phyloP scores from a whole-genome alignment of 2,329 filamentous ascomycete genomes.

The Ophiostoma sp. region DNA sequence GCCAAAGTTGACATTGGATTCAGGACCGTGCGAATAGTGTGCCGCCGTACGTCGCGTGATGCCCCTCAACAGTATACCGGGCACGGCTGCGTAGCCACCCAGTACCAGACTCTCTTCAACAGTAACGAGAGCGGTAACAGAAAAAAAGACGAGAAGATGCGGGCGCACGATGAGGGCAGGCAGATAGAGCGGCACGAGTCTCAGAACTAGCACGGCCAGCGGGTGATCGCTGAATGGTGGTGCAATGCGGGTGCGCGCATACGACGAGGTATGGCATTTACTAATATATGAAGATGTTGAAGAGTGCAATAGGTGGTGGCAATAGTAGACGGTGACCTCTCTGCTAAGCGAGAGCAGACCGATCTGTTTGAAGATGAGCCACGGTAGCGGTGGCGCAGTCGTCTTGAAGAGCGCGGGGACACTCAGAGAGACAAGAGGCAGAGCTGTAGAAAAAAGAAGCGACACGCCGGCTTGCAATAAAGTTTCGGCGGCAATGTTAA shows the following conservation, averaged over 20 bases:
- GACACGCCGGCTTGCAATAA: background rate
- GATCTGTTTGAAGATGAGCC: background rate
- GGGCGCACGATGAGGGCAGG: background rate
- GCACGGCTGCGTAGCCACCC: background rate
- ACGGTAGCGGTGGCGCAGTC: background rate
- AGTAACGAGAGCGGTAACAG: background rate
- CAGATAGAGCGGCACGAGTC: background rate
- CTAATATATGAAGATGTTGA: background rate
- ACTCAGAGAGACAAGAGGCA: background rate
- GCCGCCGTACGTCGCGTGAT: background rate
- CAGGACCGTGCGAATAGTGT: background rate
- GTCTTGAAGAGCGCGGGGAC: background rate
- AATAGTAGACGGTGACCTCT: background rate
- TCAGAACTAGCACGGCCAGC: background rate
- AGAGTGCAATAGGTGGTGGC: background rate
- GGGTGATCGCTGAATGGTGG: background rate
- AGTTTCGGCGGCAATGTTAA: background rate
- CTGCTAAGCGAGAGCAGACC: background rate
- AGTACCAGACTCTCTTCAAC: background rate
- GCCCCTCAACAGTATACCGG: background rate
- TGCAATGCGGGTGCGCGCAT: background rate
- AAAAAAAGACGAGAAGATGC: background rate
- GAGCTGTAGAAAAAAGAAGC: background rate
- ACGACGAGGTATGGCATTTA: background rate
- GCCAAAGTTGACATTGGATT: background rate